A percentile compares a stretch with the other conserved stretches of the same genome.
These are phyloP conservation scores for Penicillium vulpinum DNA, from an alignment of 2,329 filamentous ascomycete species.

Conservation along the genomic window DNA sequence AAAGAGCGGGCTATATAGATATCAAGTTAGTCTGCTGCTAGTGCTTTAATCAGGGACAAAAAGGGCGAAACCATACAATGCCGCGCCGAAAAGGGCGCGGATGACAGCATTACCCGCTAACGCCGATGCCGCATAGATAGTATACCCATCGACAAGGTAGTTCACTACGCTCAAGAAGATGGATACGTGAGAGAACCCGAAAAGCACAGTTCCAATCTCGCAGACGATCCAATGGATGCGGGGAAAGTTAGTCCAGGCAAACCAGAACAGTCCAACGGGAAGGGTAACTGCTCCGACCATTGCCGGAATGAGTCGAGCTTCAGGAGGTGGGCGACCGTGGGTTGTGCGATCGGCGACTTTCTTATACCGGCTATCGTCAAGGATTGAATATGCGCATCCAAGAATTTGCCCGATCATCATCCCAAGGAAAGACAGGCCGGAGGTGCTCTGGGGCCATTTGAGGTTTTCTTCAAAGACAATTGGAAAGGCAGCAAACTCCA, in stretches of 20 bases:
- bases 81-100: conserved; percentile 41
- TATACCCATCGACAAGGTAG: conserved; percentile 19
- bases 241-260: conserved; percentile 21
- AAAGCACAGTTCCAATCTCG: conserved; percentile 11
- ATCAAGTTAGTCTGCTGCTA: neutral
- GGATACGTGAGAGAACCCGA: conserved; percentile 17
- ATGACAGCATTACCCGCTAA: conserved; percentile 16
- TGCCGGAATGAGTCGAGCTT: conserved; percentile 14
- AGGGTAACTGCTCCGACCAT: conserved; percentile 18
- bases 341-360: neutral
- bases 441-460: conserved; percentile 44
- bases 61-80: conserved; percentile 22
- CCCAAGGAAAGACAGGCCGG: conserved; percentile 48
- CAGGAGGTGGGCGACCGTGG: conserved; percentile 7
- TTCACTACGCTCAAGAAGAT: conserved; percentile 18
- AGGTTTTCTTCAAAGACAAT: conserved; percentile 48
- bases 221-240: conserved; percentile 15
- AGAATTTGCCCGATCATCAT: conserved; percentile 39
- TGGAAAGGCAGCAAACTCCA: conserved; percentile 51
- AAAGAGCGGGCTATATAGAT: conserved; percentile 33
- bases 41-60: neutral
- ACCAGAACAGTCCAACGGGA: conserved; percentile 19
- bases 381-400: conserved; percentile 39
- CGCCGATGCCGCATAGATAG: conserved; percentile 15
- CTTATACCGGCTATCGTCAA: conserved; percentile 26